Percentiles rank a stretch among this genome's conserved stretches.
Evolutionary conservation across 176 grass and related monocot species (phyloP).

Genomic region (Oryza coarctata): DNA sequence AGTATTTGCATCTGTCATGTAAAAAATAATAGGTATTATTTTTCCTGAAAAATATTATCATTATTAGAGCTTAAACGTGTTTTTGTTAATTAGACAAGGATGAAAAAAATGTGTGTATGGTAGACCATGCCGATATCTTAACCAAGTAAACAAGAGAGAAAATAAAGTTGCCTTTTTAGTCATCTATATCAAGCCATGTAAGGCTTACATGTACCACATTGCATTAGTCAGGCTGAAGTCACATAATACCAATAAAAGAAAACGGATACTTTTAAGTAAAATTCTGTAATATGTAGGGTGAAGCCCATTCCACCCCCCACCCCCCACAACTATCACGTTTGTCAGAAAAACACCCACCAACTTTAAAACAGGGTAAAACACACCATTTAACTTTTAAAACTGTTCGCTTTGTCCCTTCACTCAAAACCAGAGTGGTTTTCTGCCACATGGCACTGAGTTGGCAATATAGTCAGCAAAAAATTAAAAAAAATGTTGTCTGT

Average conservation of each 20-base stretch:
- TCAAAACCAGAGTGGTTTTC: too few relatives aligned
- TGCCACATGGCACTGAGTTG: too few relatives aligned
- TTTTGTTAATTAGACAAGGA: not conserved
- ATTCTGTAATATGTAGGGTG: too few relatives aligned
- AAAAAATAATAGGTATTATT: not conserved
- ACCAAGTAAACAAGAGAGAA: not conserved
- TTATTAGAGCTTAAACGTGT: not conserved
- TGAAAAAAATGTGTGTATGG: not conserved
- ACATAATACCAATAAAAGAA: conserved; percentile 11
- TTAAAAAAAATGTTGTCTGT: too few relatives aligned
- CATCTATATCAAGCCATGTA: not conserved
- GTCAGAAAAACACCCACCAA: too few relatives aligned
- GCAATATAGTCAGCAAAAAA: too few relatives aligned
- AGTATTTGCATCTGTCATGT: not conserved
- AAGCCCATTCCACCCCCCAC: too few relatives aligned
- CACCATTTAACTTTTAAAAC: too few relatives aligned
- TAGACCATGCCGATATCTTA: not conserved
- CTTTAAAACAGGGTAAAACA: too few relatives aligned
- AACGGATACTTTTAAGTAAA: not conserved
- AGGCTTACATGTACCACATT: conserved; percentile 12
- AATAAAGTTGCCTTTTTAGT: not conserved
- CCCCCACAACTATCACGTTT: too few relatives aligned
- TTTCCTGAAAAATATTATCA: not conserved
- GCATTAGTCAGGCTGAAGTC: not conserved
- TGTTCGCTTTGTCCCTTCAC: too few relatives aligned